Conservation (phyloP, 805 yeast genomes). For the Kodamaea nitidulidarum region DNA sequence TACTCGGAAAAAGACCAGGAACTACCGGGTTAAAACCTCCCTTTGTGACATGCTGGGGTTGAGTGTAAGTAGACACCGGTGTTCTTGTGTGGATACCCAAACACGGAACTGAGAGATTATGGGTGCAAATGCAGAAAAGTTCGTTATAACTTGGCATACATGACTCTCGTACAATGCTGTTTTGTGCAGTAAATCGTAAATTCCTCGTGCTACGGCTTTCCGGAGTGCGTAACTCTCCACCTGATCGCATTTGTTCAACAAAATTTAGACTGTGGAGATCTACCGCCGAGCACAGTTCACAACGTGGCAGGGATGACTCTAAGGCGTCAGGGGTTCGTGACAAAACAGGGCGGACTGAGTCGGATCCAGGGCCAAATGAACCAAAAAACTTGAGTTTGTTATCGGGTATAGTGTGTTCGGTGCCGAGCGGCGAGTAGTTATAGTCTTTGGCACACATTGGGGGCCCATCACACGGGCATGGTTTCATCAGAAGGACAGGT, state of each 20-base stretch:
- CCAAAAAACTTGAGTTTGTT: too few species aligned
- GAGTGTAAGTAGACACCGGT: neutral
- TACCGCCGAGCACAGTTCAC: too few species aligned
- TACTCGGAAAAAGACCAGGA: slow-evolving; percentile 36
- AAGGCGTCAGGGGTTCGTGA: too few species aligned
- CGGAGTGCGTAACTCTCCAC: too few species aligned
- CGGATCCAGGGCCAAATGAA: too few species aligned
- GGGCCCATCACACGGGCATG: neutral
- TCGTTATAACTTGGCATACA: neutral
- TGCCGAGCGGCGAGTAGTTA: too few species aligned
- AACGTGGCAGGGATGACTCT: neutral
- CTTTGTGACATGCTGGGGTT: neutral
- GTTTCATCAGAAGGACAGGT: neutral
- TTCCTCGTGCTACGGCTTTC: too few species aligned
- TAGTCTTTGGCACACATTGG: neutral
- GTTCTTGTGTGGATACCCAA: neutral
- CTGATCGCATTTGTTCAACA: too few species aligned
- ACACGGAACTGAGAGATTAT: neutral
- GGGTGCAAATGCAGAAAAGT: slow-evolving; percentile 1
- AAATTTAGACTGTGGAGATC: too few species aligned
- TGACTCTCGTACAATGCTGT: neutral
- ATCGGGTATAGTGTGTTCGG: too few species aligned
- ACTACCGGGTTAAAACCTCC: slow-evolving; percentile 24
- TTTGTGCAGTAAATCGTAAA: too few species aligned
- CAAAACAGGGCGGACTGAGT: neutral